These are phyloP conservation scores for Smittium mucronatum DNA, from an alignment of 371 early-diverging fungal genomes.

Conservation along the genomic window DNA sequence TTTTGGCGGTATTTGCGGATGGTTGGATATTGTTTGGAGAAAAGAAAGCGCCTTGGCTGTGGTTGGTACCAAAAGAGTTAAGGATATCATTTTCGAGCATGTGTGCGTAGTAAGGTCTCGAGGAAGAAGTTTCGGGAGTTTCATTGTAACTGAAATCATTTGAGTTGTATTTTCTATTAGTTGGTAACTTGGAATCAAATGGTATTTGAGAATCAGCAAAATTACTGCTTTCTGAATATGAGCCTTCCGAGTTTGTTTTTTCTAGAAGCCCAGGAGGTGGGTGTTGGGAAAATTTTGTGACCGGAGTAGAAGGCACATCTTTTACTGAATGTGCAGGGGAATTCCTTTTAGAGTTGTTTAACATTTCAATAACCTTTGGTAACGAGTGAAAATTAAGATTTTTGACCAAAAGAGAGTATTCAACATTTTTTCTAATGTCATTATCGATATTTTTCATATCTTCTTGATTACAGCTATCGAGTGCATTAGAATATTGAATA, in stretches of 20 bases:
- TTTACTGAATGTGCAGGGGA: neutral
- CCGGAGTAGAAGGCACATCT: neutral
- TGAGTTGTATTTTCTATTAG: neutral
- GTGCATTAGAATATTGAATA: neutral
- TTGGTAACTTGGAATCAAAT: neutral
- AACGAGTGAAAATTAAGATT: neutral
- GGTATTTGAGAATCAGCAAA: neutral
- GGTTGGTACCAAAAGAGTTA: neutral
- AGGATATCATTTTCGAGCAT: neutral
- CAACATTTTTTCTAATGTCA: neutral
- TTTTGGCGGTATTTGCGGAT: neutral
- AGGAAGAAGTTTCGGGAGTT: neutral
- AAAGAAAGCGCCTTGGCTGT: neutral
- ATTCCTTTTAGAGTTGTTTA: neutral
- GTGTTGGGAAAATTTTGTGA: neutral
- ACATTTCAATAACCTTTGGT: neutral
- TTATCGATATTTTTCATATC: neutral
- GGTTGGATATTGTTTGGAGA: neutral
- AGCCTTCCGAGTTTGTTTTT: neutral
- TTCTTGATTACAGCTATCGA: neutral
- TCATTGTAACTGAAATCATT: neutral
- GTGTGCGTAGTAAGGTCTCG: neutral
- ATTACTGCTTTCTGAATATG: neutral
- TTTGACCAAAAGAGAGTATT: neutral
- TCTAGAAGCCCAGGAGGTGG: neutral